Conservation (phyloP, 495 filamentous ascomycete species). For the Parathielavia hyrcaniae region DNA sequence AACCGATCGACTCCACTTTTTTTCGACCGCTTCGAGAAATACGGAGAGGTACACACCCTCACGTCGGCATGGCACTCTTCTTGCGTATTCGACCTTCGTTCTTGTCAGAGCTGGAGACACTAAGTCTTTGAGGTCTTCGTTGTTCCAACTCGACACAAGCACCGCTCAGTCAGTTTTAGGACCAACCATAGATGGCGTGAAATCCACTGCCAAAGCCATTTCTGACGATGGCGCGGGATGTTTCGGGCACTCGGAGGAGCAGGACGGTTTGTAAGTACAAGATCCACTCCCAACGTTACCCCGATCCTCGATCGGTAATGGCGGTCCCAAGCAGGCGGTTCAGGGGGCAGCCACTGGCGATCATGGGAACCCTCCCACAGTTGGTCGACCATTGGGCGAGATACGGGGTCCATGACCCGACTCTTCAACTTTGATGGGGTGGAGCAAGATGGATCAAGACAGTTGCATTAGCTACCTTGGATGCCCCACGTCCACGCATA, state of each 20-base stretch:
- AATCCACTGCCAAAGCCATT: no score
- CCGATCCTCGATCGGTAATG: constrained; percentile 12
- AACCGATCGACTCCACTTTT: not conserved
- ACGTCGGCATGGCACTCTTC: no score
- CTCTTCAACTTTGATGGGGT: not conserved
- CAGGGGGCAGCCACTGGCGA: constrained; percentile 25
- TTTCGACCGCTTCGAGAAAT: no score
- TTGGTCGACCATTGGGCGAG: constrained; percentile 23
- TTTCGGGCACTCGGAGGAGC: not conserved
- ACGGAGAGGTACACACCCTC: no score
- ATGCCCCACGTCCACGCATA: not conserved
- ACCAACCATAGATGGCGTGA: no score
- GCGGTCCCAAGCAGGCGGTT: constrained; percentile 19
- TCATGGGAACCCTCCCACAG: constrained; percentile 9
- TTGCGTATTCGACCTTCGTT: no score
- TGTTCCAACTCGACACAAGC: no score
- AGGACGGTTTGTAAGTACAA: not conserved
- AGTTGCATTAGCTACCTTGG: constrained; percentile 18
- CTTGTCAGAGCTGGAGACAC: no score
- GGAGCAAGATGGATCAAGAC: not conserved
- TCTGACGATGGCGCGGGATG: no score
- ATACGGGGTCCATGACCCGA: constrained; percentile 12
- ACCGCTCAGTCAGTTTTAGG: no score
- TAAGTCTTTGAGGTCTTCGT: no score
- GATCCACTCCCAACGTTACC: no score